A percentile compares a stretch with the other conserved stretches of the same genome.
phyloP scores from a whole-genome alignment of 345 rosid species.

The Salix dunnii region DNA sequence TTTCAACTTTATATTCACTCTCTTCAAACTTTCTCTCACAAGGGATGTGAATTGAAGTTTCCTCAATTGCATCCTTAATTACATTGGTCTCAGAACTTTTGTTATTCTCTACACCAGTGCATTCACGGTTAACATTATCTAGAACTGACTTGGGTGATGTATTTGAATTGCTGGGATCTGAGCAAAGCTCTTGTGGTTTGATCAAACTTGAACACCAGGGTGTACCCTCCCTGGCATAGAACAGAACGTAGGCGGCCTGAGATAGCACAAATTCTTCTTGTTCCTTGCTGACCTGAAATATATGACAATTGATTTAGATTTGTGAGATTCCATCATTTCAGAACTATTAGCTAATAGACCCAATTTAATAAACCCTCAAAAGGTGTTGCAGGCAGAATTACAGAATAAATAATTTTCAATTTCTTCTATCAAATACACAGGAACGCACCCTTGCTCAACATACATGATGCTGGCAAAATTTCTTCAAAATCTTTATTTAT shows the following conservation, averaged over 20 bases:
- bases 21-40: conserved; percentile 13
- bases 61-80: conserved; percentile 22
- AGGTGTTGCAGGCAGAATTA: neutral
- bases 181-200: conserved; percentile 31
- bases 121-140: conserved; percentile 37
- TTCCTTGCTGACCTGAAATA: conserved; percentile 52
- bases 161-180: conserved; percentile 21
- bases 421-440: neutral
- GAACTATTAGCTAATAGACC: neutral
- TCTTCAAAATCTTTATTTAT: neutral
- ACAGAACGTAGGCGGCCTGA: conserved; percentile 71
- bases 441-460: neutral
- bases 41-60: conserved; percentile 14
- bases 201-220: conserved; percentile 67
- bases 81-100: conserved; percentile 19
- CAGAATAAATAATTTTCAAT: neutral
- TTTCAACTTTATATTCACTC: conserved; percentile 9
- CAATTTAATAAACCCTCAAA: neutral
- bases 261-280: conserved; percentile 58
- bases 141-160: conserved; percentile 81
- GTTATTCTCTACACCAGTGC: conserved; percentile 16
- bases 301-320: neutral
- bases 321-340: neutral
- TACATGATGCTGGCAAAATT: neutral
- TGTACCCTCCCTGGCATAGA: conserved; percentile 64